These are phyloP conservation scores for Neonectria punicea DNA, from an alignment of 2,329 filamentous ascomycete species.

Conservation along the genomic window DNA sequence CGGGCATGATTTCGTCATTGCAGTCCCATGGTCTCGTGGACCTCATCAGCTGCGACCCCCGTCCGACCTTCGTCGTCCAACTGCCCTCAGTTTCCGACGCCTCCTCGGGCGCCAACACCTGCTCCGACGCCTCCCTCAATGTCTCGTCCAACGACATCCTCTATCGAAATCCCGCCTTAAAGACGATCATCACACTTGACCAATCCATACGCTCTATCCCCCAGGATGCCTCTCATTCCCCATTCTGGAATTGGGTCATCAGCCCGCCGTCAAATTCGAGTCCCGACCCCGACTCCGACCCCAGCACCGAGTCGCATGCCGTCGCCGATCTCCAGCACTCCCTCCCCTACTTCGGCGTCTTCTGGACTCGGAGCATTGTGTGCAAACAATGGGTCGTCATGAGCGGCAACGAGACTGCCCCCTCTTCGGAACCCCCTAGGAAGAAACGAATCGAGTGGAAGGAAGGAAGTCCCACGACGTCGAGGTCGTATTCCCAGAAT, in stretches of 20 bases:
- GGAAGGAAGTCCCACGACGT: slow-evolving; percentile 26
- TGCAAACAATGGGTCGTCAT: slow-evolving; percentile 51
- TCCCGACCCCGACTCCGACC: slow-evolving; percentile 18
- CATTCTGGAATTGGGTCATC: slow-evolving; percentile 55
- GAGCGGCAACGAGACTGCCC: slow-evolving; percentile 50
- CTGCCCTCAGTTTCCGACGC: slow-evolving; percentile 19
- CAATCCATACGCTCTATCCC: slow-evolving; percentile 45
- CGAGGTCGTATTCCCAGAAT: slow-evolving; percentile 36
- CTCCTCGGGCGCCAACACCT: slow-evolving; percentile 10
- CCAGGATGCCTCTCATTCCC: slow-evolving; percentile 43
- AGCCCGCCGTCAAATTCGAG: slow-evolving; percentile 28
- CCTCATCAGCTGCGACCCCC: slow-evolving; percentile 54
- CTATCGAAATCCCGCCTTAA: slow-evolving; percentile 53
- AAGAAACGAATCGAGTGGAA: slow-evolving; percentile 45
- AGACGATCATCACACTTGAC: slow-evolving; percentile 44
- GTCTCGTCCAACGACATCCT: slow-evolving; percentile 36
- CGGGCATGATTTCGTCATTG: slow-evolving; percentile 41
- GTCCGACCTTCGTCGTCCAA: slow-evolving; percentile 54
- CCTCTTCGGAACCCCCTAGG: slow-evolving; percentile 45
- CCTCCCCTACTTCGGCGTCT: slow-evolving; percentile 45
- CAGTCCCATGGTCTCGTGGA: slow-evolving; percentile 50
- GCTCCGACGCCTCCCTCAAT: slow-evolving; percentile 1
- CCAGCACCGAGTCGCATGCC: slow-evolving; percentile 5
- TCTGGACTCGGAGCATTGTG: slow-evolving; percentile 53
- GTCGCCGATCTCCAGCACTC: slow-evolving; percentile 39